Evolutionary conservation across 2,329 filamentous ascomycete species (phyloP), one percentile per base, ranked within the genome.

Genomic region (Trichocomaceae sp.): DNA sequence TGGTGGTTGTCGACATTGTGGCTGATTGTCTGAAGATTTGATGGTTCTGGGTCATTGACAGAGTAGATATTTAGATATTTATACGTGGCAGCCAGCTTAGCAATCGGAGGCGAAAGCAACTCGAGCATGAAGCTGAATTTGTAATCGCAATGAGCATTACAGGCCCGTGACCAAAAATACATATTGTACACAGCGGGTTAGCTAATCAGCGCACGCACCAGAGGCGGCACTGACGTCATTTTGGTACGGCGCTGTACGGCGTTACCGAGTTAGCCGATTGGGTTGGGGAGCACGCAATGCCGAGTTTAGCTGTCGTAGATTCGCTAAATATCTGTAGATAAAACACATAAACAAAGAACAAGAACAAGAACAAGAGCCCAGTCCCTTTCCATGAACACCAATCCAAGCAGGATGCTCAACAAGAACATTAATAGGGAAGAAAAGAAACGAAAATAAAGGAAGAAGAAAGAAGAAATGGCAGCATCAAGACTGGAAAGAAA

Each of bases 381-480:
- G 23, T 47, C 31, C 33, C 51, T 7, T 15, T 39, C 42, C 50
- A 52, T 47, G 20, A 47, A 47, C 51, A 31, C 51, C 51, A 10
- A 10, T n/a, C 19, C 50, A 19, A 17, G 13, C 10, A 15, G 13
- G 20, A 13, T n/a, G 7, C 9, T 10, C 26, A 37, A 19, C 31
- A 26, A 5, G 23, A 41, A 15, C 37, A 29, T 4, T 10, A 31
- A 37, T 46, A 37, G 17, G 10, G 19, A 46, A 12, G 1, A 23
- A 19, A 5, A 29, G 10, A 26, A 13, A n/a, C n/a, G n/a, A n/a
- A n/a, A n/a, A n/a, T n/a, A n/a, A n/a, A n/a, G n/a, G 9, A 37
- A 20, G n/a, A 35, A 22, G 20, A 33, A n/a, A 45, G 20, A 15
- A 26, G 37, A 10, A 1, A 22, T 23, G 9, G 26, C 10, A 23